phyloP scores from a whole-genome alignment of 2,329 filamentous ascomycete genomes.

The Lomentospora prolificans region DNA sequence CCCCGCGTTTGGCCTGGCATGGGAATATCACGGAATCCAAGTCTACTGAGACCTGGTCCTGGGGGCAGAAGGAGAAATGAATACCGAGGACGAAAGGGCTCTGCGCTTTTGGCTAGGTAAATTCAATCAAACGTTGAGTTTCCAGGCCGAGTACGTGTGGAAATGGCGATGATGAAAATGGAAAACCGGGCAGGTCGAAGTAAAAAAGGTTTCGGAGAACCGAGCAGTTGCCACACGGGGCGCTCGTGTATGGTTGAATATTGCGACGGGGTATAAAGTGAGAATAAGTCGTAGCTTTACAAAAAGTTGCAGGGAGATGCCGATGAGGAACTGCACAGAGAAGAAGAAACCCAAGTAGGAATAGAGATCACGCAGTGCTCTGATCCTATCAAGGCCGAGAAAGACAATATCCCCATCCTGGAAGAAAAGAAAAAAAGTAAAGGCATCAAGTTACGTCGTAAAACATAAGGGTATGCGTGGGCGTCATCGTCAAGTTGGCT shows the following conservation, averaged over 20 bases:
- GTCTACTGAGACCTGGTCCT: no score
- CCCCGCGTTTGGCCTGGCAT: no score
- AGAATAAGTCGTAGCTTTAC: not conserved
- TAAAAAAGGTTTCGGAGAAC: no score
- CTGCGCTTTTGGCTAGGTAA: no score
- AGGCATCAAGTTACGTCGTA: not conserved
- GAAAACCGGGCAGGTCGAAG: not conserved
- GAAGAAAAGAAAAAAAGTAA: not conserved
- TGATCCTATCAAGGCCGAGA: not conserved
- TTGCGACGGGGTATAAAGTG: not conserved
- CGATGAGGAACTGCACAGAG: no score
- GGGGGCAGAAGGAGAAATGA: no score
- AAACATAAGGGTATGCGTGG: conserved; percentile 1
- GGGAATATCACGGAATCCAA: no score
- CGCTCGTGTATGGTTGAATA: not conserved
- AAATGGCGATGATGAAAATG: no score
- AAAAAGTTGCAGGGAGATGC: not conserved
- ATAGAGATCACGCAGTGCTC: not conserved
- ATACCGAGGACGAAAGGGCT: no score
- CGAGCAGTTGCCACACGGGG: no score
- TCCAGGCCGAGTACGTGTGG: no score
- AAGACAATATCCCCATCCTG: not conserved
- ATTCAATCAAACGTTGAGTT: no score
- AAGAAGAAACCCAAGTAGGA: not conserved
- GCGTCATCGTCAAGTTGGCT: not conserved